These are phyloP conservation scores for Guillardia theta DNA, from an alignment of 78 protist species.

Conservation along the genomic window DNA sequence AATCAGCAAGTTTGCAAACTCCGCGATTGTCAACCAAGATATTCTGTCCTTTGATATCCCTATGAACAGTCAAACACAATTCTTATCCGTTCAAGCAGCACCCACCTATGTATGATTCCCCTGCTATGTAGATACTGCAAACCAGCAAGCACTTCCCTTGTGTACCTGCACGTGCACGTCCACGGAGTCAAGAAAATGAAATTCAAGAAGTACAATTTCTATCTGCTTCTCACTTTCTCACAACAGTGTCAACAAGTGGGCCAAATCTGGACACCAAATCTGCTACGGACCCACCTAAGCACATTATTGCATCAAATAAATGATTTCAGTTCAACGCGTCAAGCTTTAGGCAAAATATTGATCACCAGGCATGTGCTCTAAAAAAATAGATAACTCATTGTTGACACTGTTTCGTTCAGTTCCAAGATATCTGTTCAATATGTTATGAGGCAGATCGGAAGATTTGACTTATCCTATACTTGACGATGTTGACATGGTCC, in stretches of 20 bases:
- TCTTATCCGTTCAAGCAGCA: too few relatives aligned
- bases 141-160: neutral
- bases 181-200: too few relatives aligned
- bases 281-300: neutral
- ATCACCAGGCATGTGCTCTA: constrained; percentile 26
- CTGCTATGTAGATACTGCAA: neutral
- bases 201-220: too few relatives aligned
- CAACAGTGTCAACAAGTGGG: neutral
- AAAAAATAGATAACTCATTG: neutral
- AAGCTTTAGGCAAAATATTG: neutral
- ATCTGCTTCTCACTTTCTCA: too few relatives aligned
- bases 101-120: too few relatives aligned
- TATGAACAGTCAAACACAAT: too few relatives aligned
- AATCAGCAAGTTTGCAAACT: constrained; percentile 31
- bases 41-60: constrained; percentile 30
- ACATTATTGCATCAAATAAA: neutral
- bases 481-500: constrained; percentile 17
- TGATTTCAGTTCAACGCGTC: neutral
- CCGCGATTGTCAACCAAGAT: constrained; percentile 16
- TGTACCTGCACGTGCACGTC: too few relatives aligned
- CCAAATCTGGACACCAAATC: constrained; percentile 12
- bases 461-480: neutral
- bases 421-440: neutral
- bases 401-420: neutral
- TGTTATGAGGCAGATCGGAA: too few relatives aligned